Evolutionary conservation across 768 basidiomycete genomes (phyloP), one percentile per base, ranked within the genome.

Genomic region (Russula olivacea): DNA sequence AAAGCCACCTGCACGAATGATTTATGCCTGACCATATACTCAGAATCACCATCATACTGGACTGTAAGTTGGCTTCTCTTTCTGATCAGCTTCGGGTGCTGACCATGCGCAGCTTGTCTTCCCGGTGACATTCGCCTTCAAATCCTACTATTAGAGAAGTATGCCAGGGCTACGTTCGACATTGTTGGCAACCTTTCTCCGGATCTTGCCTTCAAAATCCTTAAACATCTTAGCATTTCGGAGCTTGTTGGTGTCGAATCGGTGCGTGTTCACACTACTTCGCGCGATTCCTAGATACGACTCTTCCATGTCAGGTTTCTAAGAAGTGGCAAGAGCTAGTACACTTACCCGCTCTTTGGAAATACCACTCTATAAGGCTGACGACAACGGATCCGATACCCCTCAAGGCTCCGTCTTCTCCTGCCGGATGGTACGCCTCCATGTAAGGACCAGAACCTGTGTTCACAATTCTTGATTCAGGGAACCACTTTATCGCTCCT

Each of bases 121-220:
- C 92, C 93, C 0, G 90, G 91, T 36, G 93, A 94, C 68, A 89
- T 94, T 36, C 83, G 83, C 12, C 78, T 90, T 7, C 93, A 93
- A 72, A 91, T 95, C 49, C 79, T 88, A 1, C 82, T 91, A 2
- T 81, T 96, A 19, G 84, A 93, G 73, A 91, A 92, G 72, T 94
- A 96, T 68, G 81, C 83, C 40, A 84, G 81, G 68, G 88, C 88
- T 14, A 88, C 90, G 7, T 90, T 90, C 69, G 93, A 96, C 70
- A 79, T 96, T 54, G 76, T 95, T 34, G 87, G 88, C 8, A 80
- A 80, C 50, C 78, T 95, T 19, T 79, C 87, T 0, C 85, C 85
- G 0, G 80, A 86, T 21, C 73, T 93, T 1, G 81, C 84, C 0
- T 78, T 87, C 65, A 79, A 81, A 50, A 78, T 94, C 45, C 76